Base-by-base conservation (phyloP, 2,329 filamentous ascomycete genomes). In the Capronia epimyces region DNA sequence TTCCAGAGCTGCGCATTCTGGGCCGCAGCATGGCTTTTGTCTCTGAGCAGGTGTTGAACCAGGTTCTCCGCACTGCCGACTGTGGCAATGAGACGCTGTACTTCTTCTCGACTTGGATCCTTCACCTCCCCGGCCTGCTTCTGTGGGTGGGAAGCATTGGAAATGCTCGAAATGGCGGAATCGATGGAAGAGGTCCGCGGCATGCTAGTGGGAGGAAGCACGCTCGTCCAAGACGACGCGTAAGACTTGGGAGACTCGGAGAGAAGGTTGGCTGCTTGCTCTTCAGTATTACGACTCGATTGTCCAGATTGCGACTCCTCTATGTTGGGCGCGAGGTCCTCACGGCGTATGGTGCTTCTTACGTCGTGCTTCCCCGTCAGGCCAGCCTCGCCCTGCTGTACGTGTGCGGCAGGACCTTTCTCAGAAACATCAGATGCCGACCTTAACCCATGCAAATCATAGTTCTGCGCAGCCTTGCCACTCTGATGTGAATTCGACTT, bases 1-100 rank as follows among this genome's bases (percentile, higher is more conserved):
- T 89, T 84, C 93, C 93, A 98, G 63, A 98, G 72, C 67, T 98
- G 91, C 15, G 84, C 77, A 66, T 97, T 97, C 65, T 97, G 93
- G 60, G 88, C 85, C 3, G 87, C 81, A 48, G 89, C 86, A 43
- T 88, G 86, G 57, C 91, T 83, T 68, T 96, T 97, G 66, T 98
- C 93, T 66, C 87, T 94, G 57, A 96, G 72, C 43, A 98, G 73
- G 63, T 93, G 88, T 60, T 89, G 81, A 53, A 98, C 88, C 3
- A 94, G 86, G 4, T 87, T 87, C 66, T 98, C 91, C 13, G 90
- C 79, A 46, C 89, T 95, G 44, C 91, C 93, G 21, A 90, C 90
- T 25, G 89, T 81, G 62, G 85, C 81, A 58, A 97, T 86, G 27
- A 96, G 75, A 59, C 81, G 80, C 31, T 81, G 81, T 61, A 95